Conservation (phyloP, 768 basidiomycete genomes). For the Gymnopilus dilepis region DNA sequence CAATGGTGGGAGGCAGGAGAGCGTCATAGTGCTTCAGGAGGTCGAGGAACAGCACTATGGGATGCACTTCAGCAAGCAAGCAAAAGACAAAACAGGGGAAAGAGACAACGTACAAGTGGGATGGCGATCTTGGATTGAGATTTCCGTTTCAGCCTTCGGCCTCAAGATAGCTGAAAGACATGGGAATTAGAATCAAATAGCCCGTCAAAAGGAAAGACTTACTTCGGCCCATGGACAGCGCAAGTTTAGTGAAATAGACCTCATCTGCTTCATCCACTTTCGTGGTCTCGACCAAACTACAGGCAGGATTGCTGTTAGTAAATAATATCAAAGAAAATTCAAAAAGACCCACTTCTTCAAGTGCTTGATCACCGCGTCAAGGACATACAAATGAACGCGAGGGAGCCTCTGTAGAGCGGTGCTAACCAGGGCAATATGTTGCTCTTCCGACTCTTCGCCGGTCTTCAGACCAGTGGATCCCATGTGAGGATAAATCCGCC, state of each 20-base stretch:
- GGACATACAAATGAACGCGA: constrained; percentile 77
- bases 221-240: constrained; percentile 88
- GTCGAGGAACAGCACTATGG: constrained; percentile 81
- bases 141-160: constrained; percentile 79
- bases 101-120: constrained; percentile 60
- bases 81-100: neutral
- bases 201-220: constrained; percentile 35
- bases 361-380: constrained; percentile 81
- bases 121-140: constrained; percentile 92
- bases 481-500: constrained; percentile 83
- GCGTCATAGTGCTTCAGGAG: constrained; percentile 75
- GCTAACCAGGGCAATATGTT: constrained; percentile 67
- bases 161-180: constrained; percentile 68
- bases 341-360: constrained; percentile 60
- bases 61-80: neutral
- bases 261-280: constrained; percentile 74
- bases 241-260: constrained; percentile 85
- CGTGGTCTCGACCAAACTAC: constrained; percentile 73
- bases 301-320: constrained; percentile 16
- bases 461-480: constrained; percentile 52
- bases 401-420: constrained; percentile 72
- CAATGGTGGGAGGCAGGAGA: constrained; percentile 81
- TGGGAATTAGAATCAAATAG: constrained; percentile 9
- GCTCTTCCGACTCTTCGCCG: constrained; percentile 61
- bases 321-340: neutral